Conservation (phyloP, 192 early-diverging fungal species). For the Gonapodya prolifera region DNA sequence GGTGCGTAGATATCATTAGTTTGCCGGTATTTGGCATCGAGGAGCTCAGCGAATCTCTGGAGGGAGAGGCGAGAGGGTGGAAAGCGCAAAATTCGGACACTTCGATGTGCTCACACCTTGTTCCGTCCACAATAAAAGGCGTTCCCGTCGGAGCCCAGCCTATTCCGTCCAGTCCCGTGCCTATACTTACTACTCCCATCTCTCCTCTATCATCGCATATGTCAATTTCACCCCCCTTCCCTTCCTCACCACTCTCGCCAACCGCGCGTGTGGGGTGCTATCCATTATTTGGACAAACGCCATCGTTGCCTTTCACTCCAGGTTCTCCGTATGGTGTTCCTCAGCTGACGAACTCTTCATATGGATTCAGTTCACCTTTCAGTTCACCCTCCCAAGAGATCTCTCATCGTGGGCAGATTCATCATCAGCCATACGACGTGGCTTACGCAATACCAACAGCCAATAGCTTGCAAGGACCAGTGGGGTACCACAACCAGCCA, state of each 20-base stretch:
- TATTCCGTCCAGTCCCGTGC: background rate
- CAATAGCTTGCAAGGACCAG: no score
- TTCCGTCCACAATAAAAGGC: background rate
- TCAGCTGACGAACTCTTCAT: background rate
- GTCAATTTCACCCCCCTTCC: background rate
- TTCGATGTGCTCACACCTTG: background rate
- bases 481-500: no score
- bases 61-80: no score
- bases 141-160: background rate
- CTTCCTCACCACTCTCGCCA: background rate
- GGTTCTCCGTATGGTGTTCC: background rate
- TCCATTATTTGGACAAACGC: background rate
- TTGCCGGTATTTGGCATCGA: no score
- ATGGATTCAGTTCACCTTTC: background rate
- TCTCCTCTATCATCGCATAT: background rate
- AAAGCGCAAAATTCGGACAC: no score
- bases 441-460: no score
- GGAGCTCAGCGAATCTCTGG: no score
- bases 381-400: background rate
- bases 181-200: background rate
- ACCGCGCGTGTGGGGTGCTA: background rate
- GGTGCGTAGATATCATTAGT: no score
- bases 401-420: background rate
- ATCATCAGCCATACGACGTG: background rate
- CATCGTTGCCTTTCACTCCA: background rate